Percentiles rank a stretch among this genome's conserved stretches.
Evolutionary conservation across 2,329 filamentous ascomycete genomes (phyloP).

Genomic region (Phoma sp.): DNA sequence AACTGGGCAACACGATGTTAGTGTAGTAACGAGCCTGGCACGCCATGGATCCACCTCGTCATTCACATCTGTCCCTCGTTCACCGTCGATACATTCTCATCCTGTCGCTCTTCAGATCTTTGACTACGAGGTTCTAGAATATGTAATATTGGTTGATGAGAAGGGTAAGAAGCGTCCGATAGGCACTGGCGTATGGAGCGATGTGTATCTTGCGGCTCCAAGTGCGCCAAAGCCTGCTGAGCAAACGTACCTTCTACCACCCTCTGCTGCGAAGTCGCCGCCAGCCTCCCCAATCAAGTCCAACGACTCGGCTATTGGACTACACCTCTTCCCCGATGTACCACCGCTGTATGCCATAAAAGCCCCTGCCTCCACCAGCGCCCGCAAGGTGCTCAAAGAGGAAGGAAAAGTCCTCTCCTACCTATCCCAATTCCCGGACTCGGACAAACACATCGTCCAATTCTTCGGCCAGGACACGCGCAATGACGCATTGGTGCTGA

Average conservation of each 20-base stretch:
- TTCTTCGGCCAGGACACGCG: slow-evolving; percentile 44
- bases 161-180: slow-evolving; percentile 37
- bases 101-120: slow-evolving; percentile 34
- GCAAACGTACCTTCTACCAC: slow-evolving; percentile 8
- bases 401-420: slow-evolving; percentile 44
- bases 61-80: slow-evolving; percentile 16
- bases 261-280: slow-evolving; percentile 26
- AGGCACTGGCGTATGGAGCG: slow-evolving; percentile 45
- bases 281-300: slow-evolving; percentile 37
- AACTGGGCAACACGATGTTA: slow-evolving; percentile 26
- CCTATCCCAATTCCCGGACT: slow-evolving; percentile 34
- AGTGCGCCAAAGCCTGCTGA: slow-evolving; percentile 21
- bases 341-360: slow-evolving; percentile 44
- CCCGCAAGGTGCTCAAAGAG: slow-evolving; percentile 37
- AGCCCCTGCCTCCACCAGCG: slow-evolving; percentile 35
- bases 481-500: slow-evolving; percentile 39
- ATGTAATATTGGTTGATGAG: slow-evolving; percentile 29
- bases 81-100: slow-evolving; percentile 25
- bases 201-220: slow-evolving; percentile 44
- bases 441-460: slow-evolving; percentile 35
- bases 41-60: slow-evolving; percentile 32
- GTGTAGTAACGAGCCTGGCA: slow-evolving; percentile 25
- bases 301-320: slow-evolving; percentile 21
- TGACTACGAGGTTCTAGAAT: slow-evolving; percentile 34
- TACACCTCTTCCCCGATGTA: slow-evolving; percentile 12